Evolutionary conservation across 73 alveolate species (phyloP), one percentile per base, ranked within the genome.

Genomic region (Paramecium tetraurelia): DNA sequence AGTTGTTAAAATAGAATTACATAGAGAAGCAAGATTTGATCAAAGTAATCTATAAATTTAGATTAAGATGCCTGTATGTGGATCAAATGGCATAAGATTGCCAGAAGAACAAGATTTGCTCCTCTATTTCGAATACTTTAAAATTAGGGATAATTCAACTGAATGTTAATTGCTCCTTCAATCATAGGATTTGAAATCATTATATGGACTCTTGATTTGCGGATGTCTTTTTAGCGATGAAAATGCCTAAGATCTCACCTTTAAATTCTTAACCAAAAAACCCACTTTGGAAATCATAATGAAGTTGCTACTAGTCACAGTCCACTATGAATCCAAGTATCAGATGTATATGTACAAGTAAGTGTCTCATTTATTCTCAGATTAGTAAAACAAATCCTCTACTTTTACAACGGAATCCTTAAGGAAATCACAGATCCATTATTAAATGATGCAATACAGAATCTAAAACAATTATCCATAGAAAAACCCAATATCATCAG

Each of bases 11-110:
- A 41, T 80, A 80, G 75, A 80, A 80, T 63, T 80, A 80, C 31
- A 80, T 80, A 38, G 90, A 80, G 44, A 80, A 80, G 12, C 57
- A 80, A 24, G 90, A 80, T 46, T 48, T 80, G 38, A 80, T 80
- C 3, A 80, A 80, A 41, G 90, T 80, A 80, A 27, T 24, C 38
- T 24, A 43, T 40, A 8, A 7, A 20, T 46, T 22, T 40, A 48
- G 48, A 22, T 31, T 40, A n/a, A 80, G 90, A 80, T 80, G 90
- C 90, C 90, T 43, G 90, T 80, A 31, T 80, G 90, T 80, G 90
- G 90, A 80, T 80, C 90, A 4, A 80, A 48, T 48, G 90, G 90
- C 6, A 80, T 80, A 41, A 33, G 90, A 20, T 43, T 80, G 16
- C 90, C 90, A 5, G 90, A 80, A 80, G 90, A 80, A 27, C 11